These are phyloP conservation scores for Polytrichum commune DNA, from an alignment of 225 moss, liverwort and hornwort genomes.

Conservation along the genomic window DNA sequence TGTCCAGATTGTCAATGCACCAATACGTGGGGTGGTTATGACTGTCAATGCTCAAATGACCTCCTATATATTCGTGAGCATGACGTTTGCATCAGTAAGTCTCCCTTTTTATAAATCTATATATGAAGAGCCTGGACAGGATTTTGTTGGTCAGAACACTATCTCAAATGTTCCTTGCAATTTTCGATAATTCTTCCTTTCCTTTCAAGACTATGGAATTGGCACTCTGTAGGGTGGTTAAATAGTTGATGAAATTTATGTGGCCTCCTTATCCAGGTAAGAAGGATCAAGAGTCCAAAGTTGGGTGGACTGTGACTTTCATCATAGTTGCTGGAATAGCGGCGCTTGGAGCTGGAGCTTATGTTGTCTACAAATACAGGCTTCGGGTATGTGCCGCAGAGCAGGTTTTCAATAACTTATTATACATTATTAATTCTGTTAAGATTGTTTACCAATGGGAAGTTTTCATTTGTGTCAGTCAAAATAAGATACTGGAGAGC, in stretches of 20 bases:
- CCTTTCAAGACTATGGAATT: background rate
- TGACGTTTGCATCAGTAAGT: slow-evolving; percentile 82
- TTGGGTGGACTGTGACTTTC: slow-evolving; percentile 61
- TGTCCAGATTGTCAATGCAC: slow-evolving; percentile 77
- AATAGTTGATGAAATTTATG: too few relatives aligned
- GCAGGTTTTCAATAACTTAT: too few relatives aligned
- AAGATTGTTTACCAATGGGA: too few relatives aligned
- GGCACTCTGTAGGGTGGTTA: background rate
- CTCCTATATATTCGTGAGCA: slow-evolving; percentile 81
- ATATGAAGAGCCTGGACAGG: too few relatives aligned
- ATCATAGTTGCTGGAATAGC: slow-evolving; percentile 38
- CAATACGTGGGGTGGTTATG: slow-evolving; percentile 80
- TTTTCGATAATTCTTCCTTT: background rate
- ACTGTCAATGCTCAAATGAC: slow-evolving; percentile 74
- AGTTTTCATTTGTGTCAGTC: too few relatives aligned
- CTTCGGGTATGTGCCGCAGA: slow-evolving; percentile 43
- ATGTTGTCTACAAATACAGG: slow-evolving; percentile 79
- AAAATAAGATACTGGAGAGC: too few relatives aligned
- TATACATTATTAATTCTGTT: too few relatives aligned
- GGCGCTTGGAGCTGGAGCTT: slow-evolving; percentile 39
- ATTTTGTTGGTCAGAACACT: too few relatives aligned
- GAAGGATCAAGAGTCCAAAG: slow-evolving; percentile 32
- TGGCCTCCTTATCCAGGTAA: slow-evolving; percentile 25
- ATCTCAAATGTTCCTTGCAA: too few relatives aligned
- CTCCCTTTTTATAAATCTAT: background rate